Conservation (phyloP, 192 early-diverging fungal genomes). For the Paraglomus brasilianum region DNA sequence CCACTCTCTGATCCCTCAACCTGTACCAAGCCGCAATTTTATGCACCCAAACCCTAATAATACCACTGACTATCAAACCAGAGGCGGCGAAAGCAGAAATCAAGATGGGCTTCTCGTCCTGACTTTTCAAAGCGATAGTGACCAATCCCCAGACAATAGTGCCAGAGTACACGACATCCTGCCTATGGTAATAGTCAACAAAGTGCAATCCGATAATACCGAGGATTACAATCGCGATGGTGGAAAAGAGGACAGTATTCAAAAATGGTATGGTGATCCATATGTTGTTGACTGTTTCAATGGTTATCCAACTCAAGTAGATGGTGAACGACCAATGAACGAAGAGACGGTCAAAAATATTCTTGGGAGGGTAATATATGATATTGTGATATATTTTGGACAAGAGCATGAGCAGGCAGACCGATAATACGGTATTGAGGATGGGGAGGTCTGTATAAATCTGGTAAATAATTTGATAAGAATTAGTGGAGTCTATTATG, state of each 20-base stretch:
- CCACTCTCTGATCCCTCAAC: background rate
- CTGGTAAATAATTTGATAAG: background rate
- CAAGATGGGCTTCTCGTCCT: background rate
- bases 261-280: slow-evolving; percentile 24
- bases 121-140: slow-evolving; percentile 5
- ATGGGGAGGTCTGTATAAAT: background rate
- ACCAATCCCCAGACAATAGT: slow-evolving; percentile 40
- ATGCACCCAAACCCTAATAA: slow-evolving; percentile 6
- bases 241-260: slow-evolving; percentile 6
- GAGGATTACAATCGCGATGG: slow-evolving; percentile 11
- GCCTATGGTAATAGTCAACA: slow-evolving; percentile 39
- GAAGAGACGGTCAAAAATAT: slow-evolving; percentile 37
- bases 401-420: background rate
- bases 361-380: slow-evolving; percentile 40
- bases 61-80: slow-evolving; percentile 22
- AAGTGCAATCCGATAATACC: slow-evolving; percentile 32
- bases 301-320: slow-evolving; percentile 34
- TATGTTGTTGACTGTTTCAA: slow-evolving; percentile 32
- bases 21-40: background rate
- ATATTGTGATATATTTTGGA: slow-evolving; percentile 35
- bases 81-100: slow-evolving; percentile 4
- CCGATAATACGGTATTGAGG: background rate
- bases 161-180: slow-evolving; percentile 40
- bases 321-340: slow-evolving; percentile 47
- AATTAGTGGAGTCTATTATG: background rate